Evolutionary conservation across 2,329 filamentous ascomycete species (phyloP).

Genomic region (Diaporthe vexans): DNA sequence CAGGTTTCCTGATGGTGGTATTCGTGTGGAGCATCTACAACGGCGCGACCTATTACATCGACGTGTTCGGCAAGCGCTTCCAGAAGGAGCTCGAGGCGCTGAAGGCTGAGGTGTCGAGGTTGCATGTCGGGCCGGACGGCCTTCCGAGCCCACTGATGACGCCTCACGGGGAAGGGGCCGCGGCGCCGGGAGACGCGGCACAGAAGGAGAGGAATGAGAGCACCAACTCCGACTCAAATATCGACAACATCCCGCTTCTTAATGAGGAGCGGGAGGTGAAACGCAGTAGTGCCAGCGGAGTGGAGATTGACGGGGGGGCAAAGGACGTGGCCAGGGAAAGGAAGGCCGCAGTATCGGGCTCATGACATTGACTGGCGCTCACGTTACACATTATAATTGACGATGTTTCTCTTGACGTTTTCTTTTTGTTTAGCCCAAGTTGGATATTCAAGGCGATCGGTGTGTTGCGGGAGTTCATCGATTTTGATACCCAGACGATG

Average conservation of each 20-base stretch:
- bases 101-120: constrained; percentile 89
- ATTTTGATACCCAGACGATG: too few species aligned
- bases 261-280: constrained; percentile 57
- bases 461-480: neutral
- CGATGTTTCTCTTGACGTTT: neutral
- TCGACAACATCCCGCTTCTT: constrained; percentile 72
- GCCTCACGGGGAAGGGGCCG: constrained; percentile 49
- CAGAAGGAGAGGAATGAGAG: constrained; percentile 43
- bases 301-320: constrained; percentile 58
- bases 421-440: neutral
- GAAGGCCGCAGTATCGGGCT: constrained; percentile 51
- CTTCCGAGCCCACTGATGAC: constrained; percentile 55
- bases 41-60: constrained; percentile 97
- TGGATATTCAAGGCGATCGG: constrained; percentile 9
- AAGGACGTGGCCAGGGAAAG: constrained; percentile 64
- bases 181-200: constrained; percentile 1
- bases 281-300: constrained; percentile 38
- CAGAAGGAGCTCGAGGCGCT: constrained; percentile 95
- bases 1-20: constrained; percentile 81
- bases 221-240: constrained; percentile 43
- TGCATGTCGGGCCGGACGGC: constrained; percentile 76
- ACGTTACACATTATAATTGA: neutral
- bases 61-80: constrained; percentile 96
- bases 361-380: constrained; percentile 1
- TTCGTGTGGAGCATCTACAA: constrained; percentile 98